Evolutionary conservation across 106 monocot species (phyloP).

Genomic region (Dioscorea alata): DNA sequence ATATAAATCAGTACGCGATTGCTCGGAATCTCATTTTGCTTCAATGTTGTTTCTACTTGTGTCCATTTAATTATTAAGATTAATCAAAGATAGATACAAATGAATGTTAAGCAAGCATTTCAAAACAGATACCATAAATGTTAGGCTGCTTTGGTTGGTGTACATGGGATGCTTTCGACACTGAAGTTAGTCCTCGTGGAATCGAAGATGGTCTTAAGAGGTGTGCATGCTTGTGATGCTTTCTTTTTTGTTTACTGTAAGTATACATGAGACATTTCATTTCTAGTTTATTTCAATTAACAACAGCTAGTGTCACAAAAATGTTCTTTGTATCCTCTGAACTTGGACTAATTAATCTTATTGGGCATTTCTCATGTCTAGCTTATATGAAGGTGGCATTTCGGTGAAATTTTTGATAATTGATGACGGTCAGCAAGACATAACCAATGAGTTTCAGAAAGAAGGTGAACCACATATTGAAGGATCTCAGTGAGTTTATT

Average conservation of each 20-base stretch:
- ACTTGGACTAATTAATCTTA: not conserved
- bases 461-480: slow-evolving; percentile 37
- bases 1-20: too few relatives aligned
- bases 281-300: too few relatives aligned
- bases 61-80: too few relatives aligned
- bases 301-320: too few relatives aligned
- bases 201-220: slow-evolving; percentile 33
- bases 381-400: slow-evolving; percentile 35
- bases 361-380: slow-evolving; percentile 1
- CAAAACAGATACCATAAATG: slow-evolving; percentile 40
- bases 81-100: too few relatives aligned
- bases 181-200: slow-evolving; percentile 35
- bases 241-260: too few relatives aligned
- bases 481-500: slow-evolving; percentile 35
- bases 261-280: too few relatives aligned
- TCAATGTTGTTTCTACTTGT: too few relatives aligned
- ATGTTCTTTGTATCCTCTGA: too few relatives aligned
- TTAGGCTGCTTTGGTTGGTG: slow-evolving; percentile 59
- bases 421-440: slow-evolving; percentile 54
- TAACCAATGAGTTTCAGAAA: slow-evolving; percentile 36
- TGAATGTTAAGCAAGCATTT: not conserved
- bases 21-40: too few relatives aligned
- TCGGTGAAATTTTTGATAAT: slow-evolving; percentile 44
- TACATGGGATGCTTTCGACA: slow-evolving; percentile 63
- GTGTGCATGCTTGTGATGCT: slow-evolving; percentile 11